Conservation (phyloP, 805 yeast species). For the Spathaspora passalidarum region DNA sequence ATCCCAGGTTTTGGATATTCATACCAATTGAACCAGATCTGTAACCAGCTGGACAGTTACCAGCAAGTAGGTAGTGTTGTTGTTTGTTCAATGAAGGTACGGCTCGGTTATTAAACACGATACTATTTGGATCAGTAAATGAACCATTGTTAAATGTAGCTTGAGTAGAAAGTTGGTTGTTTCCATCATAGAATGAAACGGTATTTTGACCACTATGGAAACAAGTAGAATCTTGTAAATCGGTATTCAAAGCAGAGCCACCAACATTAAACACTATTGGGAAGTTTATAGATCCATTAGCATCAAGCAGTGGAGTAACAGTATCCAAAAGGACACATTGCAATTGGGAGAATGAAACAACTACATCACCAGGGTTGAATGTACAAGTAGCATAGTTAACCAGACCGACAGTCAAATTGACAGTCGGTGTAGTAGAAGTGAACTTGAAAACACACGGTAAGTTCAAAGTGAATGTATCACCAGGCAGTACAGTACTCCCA, state of each 20-base stretch:
- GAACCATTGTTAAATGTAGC: slow-evolving; percentile 8
- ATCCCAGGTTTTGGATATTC: background rate
- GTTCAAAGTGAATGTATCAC: slow-evolving; percentile 24
- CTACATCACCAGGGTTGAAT: slow-evolving; percentile 15
- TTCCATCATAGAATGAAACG: slow-evolving; percentile 16
- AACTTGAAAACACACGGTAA: slow-evolving; percentile 26
- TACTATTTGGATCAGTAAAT: background rate
- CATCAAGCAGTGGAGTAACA: slow-evolving; percentile 7
- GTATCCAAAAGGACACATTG: background rate
- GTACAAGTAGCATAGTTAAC: slow-evolving; percentile 17
- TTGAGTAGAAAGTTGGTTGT: slow-evolving; percentile 9
- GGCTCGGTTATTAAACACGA: slow-evolving; percentile 3
- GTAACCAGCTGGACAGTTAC: slow-evolving; percentile 19
- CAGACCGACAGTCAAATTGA: slow-evolving; percentile 14
- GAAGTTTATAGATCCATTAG: slow-evolving; percentile 12
- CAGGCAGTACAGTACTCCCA: slow-evolving; percentile 14
- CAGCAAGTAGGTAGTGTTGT: slow-evolving; percentile 13
- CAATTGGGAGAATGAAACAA: slow-evolving; percentile 15
- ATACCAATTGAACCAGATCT: slow-evolving; percentile 20
- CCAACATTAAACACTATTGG: slow-evolving; percentile 17
- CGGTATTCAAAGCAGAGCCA: slow-evolving; percentile 10
- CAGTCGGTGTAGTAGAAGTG: slow-evolving; percentile 11
- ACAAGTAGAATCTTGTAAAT: slow-evolving; percentile 12
- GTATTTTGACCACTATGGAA: slow-evolving; percentile 14
- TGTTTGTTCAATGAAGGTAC: slow-evolving; percentile 13